These are phyloP conservation scores for Pseudisothecium myosuroides DNA, from an alignment of 225 moss, liverwort and hornwort species.

Conservation along the genomic window DNA sequence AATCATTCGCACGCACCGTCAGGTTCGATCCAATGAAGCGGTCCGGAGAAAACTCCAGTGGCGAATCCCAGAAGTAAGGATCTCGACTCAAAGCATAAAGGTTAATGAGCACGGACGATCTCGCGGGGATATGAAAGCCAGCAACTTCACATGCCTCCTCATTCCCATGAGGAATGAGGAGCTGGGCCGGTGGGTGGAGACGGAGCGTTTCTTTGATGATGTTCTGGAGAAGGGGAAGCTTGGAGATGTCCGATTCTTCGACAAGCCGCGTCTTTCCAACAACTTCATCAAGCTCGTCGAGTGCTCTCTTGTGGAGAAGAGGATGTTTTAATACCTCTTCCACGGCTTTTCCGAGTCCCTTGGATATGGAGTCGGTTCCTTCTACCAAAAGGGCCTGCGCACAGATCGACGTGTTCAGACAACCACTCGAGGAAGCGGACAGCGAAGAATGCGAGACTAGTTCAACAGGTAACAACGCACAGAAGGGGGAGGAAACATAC, in stretches of 20 bases:
- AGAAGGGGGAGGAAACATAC: conserved; percentile 4
- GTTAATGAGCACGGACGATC: conserved; percentile 32
- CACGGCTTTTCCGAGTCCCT: conserved; percentile 5
- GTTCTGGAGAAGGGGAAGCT: conserved; percentile 30
- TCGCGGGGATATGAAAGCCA: conserved; percentile 38
- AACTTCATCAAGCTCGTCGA: conserved; percentile 37
- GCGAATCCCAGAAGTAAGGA: conserved; percentile 29
- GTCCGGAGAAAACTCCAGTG: conserved; percentile 37
- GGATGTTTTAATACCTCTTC: conserved; percentile 26
- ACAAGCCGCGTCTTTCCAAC: conserved; percentile 33
- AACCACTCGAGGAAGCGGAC: neutral
- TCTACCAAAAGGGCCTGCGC: conserved; percentile 27
- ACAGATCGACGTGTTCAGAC: neutral
- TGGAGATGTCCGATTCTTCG: conserved; percentile 34
- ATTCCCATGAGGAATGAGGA: conserved; percentile 37
- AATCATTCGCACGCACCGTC: conserved; percentile 15
- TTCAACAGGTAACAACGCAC: neutral
- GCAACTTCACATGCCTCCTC: conserved; percentile 19
- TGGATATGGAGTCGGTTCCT: conserved; percentile 26
- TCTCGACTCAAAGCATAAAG: conserved; percentile 45
- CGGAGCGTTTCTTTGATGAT: conserved; percentile 49
- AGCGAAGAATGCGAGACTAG: neutral
- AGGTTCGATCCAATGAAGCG: conserved; percentile 18
- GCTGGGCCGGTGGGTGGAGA: conserved; percentile 29
- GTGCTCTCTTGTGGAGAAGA: conserved; percentile 5